These are phyloP conservation scores for Aegilops sharonensis DNA, from an alignment of 176 grass and related monocot genomes.

Conservation along the genomic window DNA sequence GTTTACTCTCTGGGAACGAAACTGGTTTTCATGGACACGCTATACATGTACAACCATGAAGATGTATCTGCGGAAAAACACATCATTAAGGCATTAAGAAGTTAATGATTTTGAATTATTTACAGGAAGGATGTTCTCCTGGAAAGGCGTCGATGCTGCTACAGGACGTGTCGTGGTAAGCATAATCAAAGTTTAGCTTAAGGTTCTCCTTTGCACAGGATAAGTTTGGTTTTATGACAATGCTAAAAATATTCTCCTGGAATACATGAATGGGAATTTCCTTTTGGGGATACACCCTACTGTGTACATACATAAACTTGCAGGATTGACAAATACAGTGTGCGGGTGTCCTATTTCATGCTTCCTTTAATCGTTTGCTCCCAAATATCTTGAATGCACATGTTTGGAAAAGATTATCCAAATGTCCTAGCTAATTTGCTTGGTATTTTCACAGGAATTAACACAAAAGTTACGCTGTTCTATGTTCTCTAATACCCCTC, in stretches of 20 bases:
- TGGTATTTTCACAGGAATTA: neutral
- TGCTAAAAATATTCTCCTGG: neutral
- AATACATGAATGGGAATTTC: neutral
- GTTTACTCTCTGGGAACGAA: neutral
- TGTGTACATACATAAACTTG: neutral
- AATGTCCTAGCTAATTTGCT: neutral
- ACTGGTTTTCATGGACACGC: neutral
- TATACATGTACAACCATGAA: neutral
- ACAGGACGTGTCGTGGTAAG: slow-evolving; percentile 61
- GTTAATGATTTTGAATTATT: slow-evolving; percentile 11
- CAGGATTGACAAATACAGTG: neutral
- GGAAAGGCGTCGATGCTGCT: slow-evolving; percentile 62
- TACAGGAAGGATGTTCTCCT: slow-evolving; percentile 68
- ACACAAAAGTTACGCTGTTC: neutral
- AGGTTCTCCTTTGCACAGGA: neutral
- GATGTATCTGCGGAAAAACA: neutral
- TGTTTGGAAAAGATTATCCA: neutral
- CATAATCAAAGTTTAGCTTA: neutral
- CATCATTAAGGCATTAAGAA: neutral
- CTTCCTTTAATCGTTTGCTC: neutral
- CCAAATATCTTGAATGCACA: neutral
- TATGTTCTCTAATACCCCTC: neutral
- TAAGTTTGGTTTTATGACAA: neutral
- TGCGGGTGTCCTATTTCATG: neutral
- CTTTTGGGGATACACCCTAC: neutral